phyloP scores from a whole-genome alignment of 495 filamentous ascomycete species.

The Podospora comata region DNA sequence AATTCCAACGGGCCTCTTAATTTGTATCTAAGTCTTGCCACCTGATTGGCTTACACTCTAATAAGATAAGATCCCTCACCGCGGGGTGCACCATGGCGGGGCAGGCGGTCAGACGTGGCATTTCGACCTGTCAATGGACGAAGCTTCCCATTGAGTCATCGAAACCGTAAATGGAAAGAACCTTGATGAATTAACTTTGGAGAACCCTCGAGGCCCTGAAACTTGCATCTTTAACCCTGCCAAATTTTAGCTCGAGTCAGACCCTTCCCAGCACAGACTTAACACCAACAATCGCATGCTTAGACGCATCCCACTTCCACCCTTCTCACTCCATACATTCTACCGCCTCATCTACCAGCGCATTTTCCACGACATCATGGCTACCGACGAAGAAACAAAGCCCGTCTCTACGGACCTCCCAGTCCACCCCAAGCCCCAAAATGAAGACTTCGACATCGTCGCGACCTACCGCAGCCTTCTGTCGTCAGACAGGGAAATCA shows the following conservation, averaged over 20 bases:
- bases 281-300: slow-evolving; percentile 18
- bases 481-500: slow-evolving; percentile 70
- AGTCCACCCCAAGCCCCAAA: slow-evolving; percentile 13
- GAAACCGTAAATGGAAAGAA: background rate
- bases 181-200: slow-evolving; percentile 6
- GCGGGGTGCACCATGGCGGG: background rate
- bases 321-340: slow-evolving; percentile 17
- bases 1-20: too few relatives aligned
- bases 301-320: slow-evolving; percentile 27
- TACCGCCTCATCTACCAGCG: slow-evolving; percentile 16
- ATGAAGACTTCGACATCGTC: slow-evolving; percentile 44
- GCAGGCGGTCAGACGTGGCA: background rate
- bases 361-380: slow-evolving; percentile 17
- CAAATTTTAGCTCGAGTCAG: background rate
- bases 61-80: background rate
- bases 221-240: background rate
- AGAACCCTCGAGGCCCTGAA: background rate
- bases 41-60: background rate
- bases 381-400: slow-evolving; percentile 17
- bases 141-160: slow-evolving; percentile 10
- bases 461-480: slow-evolving; percentile 51
- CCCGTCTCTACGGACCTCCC: slow-evolving; percentile 10
- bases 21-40: too few relatives aligned
- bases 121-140: background rate
- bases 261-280: background rate